These are phyloP conservation scores for Phytophthora cryptogea DNA, from an alignment of 352 stramenopile genomes.

Conservation along the genomic window DNA sequence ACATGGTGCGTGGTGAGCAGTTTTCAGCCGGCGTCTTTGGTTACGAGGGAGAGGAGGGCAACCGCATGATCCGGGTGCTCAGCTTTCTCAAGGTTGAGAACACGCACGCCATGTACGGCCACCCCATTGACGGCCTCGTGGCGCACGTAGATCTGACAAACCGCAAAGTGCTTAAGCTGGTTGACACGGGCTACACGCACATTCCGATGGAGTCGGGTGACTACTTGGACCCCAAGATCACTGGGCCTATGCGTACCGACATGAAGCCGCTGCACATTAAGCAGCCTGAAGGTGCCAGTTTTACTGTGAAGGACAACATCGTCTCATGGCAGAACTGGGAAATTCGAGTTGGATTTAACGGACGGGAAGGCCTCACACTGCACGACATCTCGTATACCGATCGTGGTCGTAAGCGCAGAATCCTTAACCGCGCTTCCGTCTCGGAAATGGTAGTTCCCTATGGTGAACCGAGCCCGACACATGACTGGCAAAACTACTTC, in stretches of 20 bases:
- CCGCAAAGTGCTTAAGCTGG: conserved; percentile 42
- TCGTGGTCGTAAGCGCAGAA: conserved; percentile 42
- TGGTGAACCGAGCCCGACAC: conserved; percentile 68
- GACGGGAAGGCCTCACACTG: conserved; percentile 76
- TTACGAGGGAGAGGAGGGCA: conserved; percentile 42
- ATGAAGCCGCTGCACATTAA: conserved; percentile 74
- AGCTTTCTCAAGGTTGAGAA: conserved; percentile 47
- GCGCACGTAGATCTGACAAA: conserved; percentile 51
- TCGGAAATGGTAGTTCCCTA: conserved; percentile 91
- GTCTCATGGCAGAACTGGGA: conserved; percentile 85
- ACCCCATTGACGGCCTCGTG: conserved; percentile 53
- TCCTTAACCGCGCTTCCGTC: conserved; percentile 72
- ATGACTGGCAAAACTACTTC: conserved; percentile 86
- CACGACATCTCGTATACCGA: conserved; percentile 50
- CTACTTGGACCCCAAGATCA: conserved; percentile 47
- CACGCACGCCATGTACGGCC: conserved; percentile 55
- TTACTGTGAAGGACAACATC: conserved; percentile 65
- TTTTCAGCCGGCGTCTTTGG: conserved; percentile 53
- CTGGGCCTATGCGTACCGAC: conserved; percentile 43
- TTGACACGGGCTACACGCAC: conserved; percentile 53
- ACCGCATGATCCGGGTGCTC: conserved; percentile 54
- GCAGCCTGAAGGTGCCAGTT: conserved; percentile 77
- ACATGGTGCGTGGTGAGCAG: conserved; percentile 42
- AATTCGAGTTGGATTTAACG: conserved; percentile 84
- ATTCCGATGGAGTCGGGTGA: conserved; percentile 48